Base-by-base conservation (phyloP, 1,284 basidiomycete species). In the Apiotrichum veenhuisii region DNA sequence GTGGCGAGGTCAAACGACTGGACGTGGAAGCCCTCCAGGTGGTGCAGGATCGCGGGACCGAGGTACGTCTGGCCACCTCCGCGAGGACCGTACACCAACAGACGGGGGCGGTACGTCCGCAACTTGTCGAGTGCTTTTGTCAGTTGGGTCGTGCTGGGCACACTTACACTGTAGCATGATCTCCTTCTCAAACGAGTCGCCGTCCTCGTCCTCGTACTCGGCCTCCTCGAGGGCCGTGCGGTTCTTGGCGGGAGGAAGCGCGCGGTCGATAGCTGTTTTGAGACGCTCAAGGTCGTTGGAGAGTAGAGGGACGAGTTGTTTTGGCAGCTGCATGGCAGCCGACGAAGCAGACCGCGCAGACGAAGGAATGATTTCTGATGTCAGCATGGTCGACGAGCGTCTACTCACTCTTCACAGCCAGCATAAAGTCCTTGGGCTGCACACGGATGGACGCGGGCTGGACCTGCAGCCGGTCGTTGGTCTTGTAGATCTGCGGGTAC, bases 401-500 rank as follows among this genome's bases (percentile, higher is more conserved):
- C 5, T 17, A 80, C 85, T 59, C 68, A 95, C 93, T 94, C 78
- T 97, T 94, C 62, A 97, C 86, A 1, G 94, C 91, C 69, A 96
- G 88, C 91, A 97, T 94, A 71, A 99, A 99, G 76, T 99, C 96
- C 54, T 91, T 84, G 40, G 96, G 82, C 49, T 88, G 86, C 11
- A 98, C 87, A 40, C 82, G 82, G 62, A 98, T 96, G 1, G 87
- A 87, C 65, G 90, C 87, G 1, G 94, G 90, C 59, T 93, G 84
- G 49, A 98, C 81, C 43, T 93, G 71, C 14, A 98, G 77, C 8
- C 96, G 82, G 62, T 98, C 92, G 30, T 83, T 85, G 2, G 91
- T 89, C 77, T 91, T 88, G 81, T 98, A 99, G 53, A 98, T 96
- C 73, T 99, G 96, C 0, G 96, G 96, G 74, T 98, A 99, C 46